These are phyloP conservation scores for Rhytidhysteron rufulum DNA, from an alignment of 2,329 filamentous ascomycete genomes.

Conservation along the genomic window DNA sequence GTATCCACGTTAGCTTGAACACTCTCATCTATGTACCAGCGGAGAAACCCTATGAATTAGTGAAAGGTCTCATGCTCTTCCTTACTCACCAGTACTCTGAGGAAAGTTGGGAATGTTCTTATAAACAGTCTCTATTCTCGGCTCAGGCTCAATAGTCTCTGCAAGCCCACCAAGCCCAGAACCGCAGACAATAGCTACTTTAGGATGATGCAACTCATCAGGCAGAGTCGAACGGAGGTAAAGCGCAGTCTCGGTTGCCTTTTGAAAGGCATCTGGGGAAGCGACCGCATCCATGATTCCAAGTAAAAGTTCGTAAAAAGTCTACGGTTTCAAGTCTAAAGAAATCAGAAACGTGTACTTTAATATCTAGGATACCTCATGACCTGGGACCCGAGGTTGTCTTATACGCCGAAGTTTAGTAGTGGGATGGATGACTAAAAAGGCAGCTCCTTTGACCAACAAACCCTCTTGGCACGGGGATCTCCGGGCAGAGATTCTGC, in stretches of 20 bases:
- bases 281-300: constrained; percentile 20
- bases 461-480: constrained; percentile 2
- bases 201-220: constrained; percentile 47
- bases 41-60: too few species aligned
- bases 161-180: constrained; percentile 61
- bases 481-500: constrained; percentile 12
- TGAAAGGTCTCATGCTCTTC: too few species aligned
- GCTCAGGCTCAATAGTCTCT: constrained; percentile 50
- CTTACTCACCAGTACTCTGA: constrained; percentile 54
- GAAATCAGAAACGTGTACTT: too few species aligned
- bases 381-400: too few species aligned
- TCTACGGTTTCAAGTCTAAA: too few species aligned
- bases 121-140: constrained; percentile 54
- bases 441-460: too few species aligned
- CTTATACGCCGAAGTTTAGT: too few species aligned
- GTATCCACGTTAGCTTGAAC: too few species aligned
- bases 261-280: constrained; percentile 36
- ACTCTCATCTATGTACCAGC: too few species aligned
- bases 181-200: constrained; percentile 62
- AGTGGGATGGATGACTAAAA: too few species aligned
- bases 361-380: too few species aligned
- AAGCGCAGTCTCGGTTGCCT: constrained; percentile 47
- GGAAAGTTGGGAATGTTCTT: constrained; percentile 60
- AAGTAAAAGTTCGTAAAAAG: too few species aligned
- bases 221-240: constrained; percentile 52